These are phyloP conservation scores for Lichtheimia ramosa DNA, from an alignment of 371 early-diverging fungal genomes.

Conservation along the genomic window DNA sequence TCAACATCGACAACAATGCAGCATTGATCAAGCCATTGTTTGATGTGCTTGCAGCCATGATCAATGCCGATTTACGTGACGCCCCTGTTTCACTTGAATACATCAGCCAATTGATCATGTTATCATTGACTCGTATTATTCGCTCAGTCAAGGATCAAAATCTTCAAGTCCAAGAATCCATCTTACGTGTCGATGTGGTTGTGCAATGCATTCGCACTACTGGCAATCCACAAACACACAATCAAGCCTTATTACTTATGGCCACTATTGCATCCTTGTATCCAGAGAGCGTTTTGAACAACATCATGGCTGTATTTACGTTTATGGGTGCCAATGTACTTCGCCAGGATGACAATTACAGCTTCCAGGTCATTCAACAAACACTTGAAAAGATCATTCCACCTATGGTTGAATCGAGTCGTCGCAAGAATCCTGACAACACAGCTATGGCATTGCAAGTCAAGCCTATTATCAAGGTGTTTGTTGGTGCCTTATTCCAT, in stretches of 20 bases:
- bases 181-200: conserved; percentile 80
- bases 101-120: conserved; percentile 83
- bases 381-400: conserved; percentile 88
- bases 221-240: conserved; percentile 95
- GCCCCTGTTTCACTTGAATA: conserved; percentile 79
- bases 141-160: conserved; percentile 53
- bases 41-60: conserved; percentile 70
- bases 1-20: conserved; percentile 45
- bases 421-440: conserved; percentile 47
- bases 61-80: conserved; percentile 57
- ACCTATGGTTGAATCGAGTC: conserved; percentile 69
- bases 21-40: conserved; percentile 70
- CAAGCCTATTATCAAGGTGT: conserved; percentile 81
- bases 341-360: conserved; percentile 94
- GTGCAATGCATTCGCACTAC: conserved; percentile 89
- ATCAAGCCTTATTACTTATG: conserved; percentile 85
- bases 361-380: conserved; percentile 92
- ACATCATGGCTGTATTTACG: conserved; percentile 96
- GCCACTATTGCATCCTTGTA: conserved; percentile 82
- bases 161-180: conserved; percentile 40
- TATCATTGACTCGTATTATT: conserved; percentile 68
- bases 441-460: conserved; percentile 48
- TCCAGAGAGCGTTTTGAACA: conserved; percentile 85
- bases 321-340: conserved; percentile 97
- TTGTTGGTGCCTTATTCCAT: conserved; percentile 89